Percentiles rank a stretch among this genome's conserved stretches.
phyloP scores from a whole-genome alignment of 73 alveolate genomes.

The Stentor coeruleus region DNA sequence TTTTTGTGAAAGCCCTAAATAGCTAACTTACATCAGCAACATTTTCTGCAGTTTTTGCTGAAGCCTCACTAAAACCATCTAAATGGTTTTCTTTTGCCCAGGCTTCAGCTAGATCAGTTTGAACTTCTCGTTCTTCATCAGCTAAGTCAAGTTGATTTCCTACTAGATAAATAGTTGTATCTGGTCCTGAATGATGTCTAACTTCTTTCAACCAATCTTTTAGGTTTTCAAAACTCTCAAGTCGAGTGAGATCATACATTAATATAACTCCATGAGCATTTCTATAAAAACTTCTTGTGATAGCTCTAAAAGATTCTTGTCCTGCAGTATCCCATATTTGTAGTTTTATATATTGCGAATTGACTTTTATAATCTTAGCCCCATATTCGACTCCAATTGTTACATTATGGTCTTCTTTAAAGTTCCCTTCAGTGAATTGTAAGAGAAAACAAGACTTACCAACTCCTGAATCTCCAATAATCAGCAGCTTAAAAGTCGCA shows the following conservation, averaged over 20 bases:
- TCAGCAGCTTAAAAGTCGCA: slow-evolving; percentile 38
- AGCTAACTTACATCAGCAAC: not conserved
- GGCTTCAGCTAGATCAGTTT: slow-evolving; percentile 13
- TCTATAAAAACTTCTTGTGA: slow-evolving; percentile 83
- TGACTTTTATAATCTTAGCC: slow-evolving; percentile 70
- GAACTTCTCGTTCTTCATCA: slow-evolving; percentile 44
- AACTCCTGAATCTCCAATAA: slow-evolving; percentile 54
- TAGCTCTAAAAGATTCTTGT: slow-evolving; percentile 84
- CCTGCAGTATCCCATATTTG: slow-evolving; percentile 98
- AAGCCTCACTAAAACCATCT: slow-evolving; percentile 10
- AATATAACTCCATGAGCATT: slow-evolving; percentile 83
- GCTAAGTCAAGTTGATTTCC: slow-evolving; percentile 55
- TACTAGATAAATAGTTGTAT: slow-evolving; percentile 32
- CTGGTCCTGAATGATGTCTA: slow-evolving; percentile 32
- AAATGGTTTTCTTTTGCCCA: not conserved
- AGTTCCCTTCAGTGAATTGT: slow-evolving; percentile 69
- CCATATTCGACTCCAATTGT: slow-evolving; percentile 96
- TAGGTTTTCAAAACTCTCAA: slow-evolving; percentile 48
- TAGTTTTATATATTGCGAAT: slow-evolving; percentile 56
- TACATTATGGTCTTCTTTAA: slow-evolving; percentile 71
- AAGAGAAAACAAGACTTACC: slow-evolving; percentile 86
- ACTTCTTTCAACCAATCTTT: slow-evolving; percentile 49
- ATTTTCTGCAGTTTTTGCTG: slow-evolving; percentile 19
- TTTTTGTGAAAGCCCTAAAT: slow-evolving; percentile 18
- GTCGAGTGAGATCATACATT: slow-evolving; percentile 80